A percentile compares a stretch with the other conserved stretches of the same genome.
Evolutionary conservation across 2,329 filamentous ascomycete genomes (phyloP).

Genomic region (Arthrobotrys sphaeroides): DNA sequence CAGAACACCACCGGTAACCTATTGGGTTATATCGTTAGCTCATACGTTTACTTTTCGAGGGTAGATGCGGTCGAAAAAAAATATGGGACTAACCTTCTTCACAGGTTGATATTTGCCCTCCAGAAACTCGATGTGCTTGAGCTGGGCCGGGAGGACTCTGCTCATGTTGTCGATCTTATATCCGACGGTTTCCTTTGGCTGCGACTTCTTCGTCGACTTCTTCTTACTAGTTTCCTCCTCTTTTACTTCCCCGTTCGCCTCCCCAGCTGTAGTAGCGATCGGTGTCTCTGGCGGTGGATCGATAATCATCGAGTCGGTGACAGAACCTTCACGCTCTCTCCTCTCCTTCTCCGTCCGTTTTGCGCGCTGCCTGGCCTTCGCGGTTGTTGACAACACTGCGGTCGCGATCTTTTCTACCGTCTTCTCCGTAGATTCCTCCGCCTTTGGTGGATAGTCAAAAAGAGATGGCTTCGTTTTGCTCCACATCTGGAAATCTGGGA

Average conservation of each 20-base stretch:
- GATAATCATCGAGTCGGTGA: conserved; percentile 94
- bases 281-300: conserved; percentile 80
- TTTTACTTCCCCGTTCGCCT: conserved; percentile 71
- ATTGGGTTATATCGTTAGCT: not conserved
- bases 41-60: not conserved
- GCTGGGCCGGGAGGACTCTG: conserved; percentile 86
- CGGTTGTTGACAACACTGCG: conserved; percentile 93
- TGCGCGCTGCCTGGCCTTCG: conserved; percentile 92
- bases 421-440: conserved; percentile 93
- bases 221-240: conserved; percentile 67
- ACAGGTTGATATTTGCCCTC: conserved; percentile 92
- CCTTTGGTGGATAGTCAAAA: conserved; percentile 97
- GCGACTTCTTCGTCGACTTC: conserved; percentile 83
- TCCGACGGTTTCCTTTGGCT: conserved; percentile 94
- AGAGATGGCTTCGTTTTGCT: conserved; percentile 92
- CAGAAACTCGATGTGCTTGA: conserved; percentile 91
- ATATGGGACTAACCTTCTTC: conserved; percentile 73
- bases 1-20: conserved; percentile 93
- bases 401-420: conserved; percentile 93
- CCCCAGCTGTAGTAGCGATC: conserved; percentile 69
- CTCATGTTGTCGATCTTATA: conserved; percentile 98
- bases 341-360: conserved; percentile 83
- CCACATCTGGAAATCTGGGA: conserved; percentile 94
- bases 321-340: conserved; percentile 60
- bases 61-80: not conserved